Conservation (phyloP, 2,329 filamentous ascomycete species). For the Exserohilum rostratum region DNA sequence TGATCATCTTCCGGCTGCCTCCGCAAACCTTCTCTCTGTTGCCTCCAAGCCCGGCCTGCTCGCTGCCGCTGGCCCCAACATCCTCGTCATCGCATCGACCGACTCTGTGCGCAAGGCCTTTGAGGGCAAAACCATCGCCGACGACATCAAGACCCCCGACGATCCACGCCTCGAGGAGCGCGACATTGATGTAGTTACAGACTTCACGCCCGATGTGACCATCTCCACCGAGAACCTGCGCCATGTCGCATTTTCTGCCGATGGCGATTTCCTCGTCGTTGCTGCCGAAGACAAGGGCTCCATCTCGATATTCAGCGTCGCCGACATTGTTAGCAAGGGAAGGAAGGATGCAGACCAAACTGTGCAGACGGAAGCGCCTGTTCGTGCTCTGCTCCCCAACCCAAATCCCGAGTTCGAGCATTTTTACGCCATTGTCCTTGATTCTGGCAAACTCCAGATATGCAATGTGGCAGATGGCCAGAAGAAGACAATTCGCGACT, state of each 20-base stretch:
- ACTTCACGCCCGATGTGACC: conserved; percentile 74
- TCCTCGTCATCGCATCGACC: conserved; percentile 76
- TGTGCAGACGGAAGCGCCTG: conserved; percentile 73
- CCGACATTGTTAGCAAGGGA: conserved; percentile 68
- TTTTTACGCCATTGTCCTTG: conserved; percentile 80
- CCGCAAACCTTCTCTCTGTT: conserved; percentile 82
- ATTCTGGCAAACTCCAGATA: conserved; percentile 80
- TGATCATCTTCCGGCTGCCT: conserved; percentile 72
- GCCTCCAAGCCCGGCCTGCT: conserved; percentile 80
- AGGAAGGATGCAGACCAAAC: conserved; percentile 71
- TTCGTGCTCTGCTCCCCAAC: conserved; percentile 80
- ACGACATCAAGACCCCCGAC: conserved; percentile 9
- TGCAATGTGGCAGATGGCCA: conserved; percentile 73
- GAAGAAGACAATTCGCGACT: conserved; percentile 63
- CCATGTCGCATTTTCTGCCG: conserved; percentile 88
- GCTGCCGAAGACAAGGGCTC: conserved; percentile 82
- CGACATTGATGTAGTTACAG: conserved; percentile 68
- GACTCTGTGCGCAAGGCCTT: conserved; percentile 80
- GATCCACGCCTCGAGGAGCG: conserved; percentile 28
- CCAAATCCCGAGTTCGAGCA: conserved; percentile 75
- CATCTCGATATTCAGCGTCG: conserved; percentile 77
- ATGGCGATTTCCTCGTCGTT: conserved; percentile 82
- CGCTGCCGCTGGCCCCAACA: conserved; percentile 84
- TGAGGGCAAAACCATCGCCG: conserved; percentile 49
- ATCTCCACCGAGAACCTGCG: conserved; percentile 79